phyloP scores from a whole-genome alignment of 768 basidiomycete genomes.

The Phlebiopsis gigantea region DNA sequence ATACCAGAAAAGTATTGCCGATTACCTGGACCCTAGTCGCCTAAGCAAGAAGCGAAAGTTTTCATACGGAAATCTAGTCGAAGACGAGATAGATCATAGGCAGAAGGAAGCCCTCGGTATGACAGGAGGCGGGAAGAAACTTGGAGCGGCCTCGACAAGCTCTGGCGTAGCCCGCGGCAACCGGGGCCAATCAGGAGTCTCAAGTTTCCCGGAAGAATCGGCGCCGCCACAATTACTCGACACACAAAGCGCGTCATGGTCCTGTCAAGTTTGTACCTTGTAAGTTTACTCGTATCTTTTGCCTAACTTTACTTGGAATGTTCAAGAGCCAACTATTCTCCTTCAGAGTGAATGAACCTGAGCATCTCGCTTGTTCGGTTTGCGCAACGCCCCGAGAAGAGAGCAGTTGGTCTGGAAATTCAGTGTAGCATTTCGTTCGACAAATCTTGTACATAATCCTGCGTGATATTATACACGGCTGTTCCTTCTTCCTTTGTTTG shows the following conservation, averaged over 20 bases:
- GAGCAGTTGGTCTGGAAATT: slow-evolving; percentile 14
- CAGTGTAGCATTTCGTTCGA: background rate
- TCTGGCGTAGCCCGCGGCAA: background rate
- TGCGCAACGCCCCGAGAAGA: slow-evolving; percentile 53
- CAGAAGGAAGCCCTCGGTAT: slow-evolving; percentile 42
- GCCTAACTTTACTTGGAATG: background rate
- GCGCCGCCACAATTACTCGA: background rate
- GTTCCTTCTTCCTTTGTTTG: background rate
- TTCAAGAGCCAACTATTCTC: background rate
- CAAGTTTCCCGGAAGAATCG: no score
- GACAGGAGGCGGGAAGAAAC: slow-evolving; percentile 19
- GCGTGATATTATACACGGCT: background rate
- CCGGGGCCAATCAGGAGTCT: no score
- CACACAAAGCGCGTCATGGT: slow-evolving; percentile 34
- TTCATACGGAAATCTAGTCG: slow-evolving; percentile 18
- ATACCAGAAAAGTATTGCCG: background rate
- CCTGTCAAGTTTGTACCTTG: slow-evolving; percentile 61
- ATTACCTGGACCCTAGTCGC: background rate
- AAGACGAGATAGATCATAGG: slow-evolving; percentile 37
- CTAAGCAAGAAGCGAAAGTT: background rate
- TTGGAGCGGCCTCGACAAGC: slow-evolving; percentile 9
- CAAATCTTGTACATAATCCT: background rate
- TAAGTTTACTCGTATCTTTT: slow-evolving; percentile 28
- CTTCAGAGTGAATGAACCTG: slow-evolving; percentile 1
- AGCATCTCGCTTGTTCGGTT: slow-evolving; percentile 44